phyloP scores from a whole-genome alignment of 78 protist species.

The Dictyostelium citrinum region DNA sequence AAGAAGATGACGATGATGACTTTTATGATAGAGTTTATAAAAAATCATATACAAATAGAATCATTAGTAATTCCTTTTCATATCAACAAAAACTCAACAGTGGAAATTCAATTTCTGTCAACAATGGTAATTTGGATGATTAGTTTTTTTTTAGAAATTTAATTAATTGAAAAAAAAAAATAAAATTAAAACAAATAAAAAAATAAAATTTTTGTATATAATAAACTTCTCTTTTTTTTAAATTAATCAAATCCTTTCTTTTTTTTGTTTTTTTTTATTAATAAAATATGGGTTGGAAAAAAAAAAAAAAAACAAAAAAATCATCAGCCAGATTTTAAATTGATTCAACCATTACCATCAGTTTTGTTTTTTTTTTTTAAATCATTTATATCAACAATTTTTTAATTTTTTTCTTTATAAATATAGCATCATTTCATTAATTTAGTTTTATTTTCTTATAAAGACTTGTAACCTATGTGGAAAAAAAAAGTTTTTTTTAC shows the following conservation, averaged over 20 bases:
- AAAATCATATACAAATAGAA: neutral
- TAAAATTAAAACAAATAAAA: neutral
- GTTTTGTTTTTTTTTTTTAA: too few relatives aligned
- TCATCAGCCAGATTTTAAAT: too few relatives aligned
- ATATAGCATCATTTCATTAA: too few relatives aligned
- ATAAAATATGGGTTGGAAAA: too few relatives aligned
- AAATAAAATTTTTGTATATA: neutral
- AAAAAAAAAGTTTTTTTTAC: neutral
- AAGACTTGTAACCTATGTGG: too few relatives aligned
- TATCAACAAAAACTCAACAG: slow-evolving; percentile 20
- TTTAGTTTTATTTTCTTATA: too few relatives aligned
- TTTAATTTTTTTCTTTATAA: too few relatives aligned
- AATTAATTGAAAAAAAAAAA: neutral
- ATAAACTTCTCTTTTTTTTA: neutral
- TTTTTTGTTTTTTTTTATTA: too few relatives aligned
- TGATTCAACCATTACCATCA: too few relatives aligned
- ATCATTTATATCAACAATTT: too few relatives aligned
- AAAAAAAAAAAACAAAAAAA: too few relatives aligned
- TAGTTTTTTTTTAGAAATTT: neutral
- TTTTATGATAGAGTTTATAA: neutral
- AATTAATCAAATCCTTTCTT: too few relatives aligned
- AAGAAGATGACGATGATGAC: slow-evolving; percentile 22
- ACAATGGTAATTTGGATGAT: neutral
- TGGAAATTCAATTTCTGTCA: neutral
- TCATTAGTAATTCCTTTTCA: slow-evolving; percentile 16